phyloP scores from a whole-genome alignment of 2,329 filamentous ascomycete species.

The Cladosporium sp. region DNA sequence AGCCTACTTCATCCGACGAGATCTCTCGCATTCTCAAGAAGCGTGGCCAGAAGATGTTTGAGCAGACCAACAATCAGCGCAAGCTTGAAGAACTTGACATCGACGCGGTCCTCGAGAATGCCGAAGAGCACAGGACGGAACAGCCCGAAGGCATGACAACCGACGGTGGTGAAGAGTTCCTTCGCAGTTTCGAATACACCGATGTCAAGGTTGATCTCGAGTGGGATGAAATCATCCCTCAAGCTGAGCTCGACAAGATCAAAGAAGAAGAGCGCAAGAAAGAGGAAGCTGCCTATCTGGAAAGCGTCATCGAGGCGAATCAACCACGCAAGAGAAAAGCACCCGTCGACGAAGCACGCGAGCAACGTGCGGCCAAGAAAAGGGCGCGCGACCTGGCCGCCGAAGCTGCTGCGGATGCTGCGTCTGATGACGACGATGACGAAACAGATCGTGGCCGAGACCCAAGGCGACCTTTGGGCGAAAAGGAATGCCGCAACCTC shows the following conservation, averaged over 20 bases:
- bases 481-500: slow-evolving; percentile 89
- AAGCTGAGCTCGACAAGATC: slow-evolving; percentile 82
- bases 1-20: slow-evolving; percentile 86
- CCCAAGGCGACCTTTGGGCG: slow-evolving; percentile 81
- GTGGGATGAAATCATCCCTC: slow-evolving; percentile 98
- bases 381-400: slow-evolving; percentile 63
- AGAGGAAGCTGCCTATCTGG: slow-evolving; percentile 76
- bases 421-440: slow-evolving; percentile 52
- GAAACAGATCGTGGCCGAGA: slow-evolving; percentile 57
- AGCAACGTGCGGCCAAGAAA: slow-evolving; percentile 66
- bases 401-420: slow-evolving; percentile 47
- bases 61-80: slow-evolving; percentile 93
- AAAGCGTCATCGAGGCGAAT: slow-evolving; percentile 76
- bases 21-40: slow-evolving; percentile 96
- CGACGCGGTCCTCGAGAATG: slow-evolving; percentile 92
- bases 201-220: slow-evolving; percentile 95
- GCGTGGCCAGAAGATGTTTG: slow-evolving; percentile 98
- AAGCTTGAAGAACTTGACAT: slow-evolving; percentile 97
- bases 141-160: slow-evolving; percentile 91
- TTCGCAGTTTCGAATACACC: slow-evolving; percentile 84
- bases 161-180: slow-evolving; percentile 93
- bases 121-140: slow-evolving; percentile 94
- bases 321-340: slow-evolving; percentile 69
- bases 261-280: slow-evolving; percentile 84
- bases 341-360: slow-evolving; percentile 59